Base-by-base conservation (phyloP, 2,329 filamentous ascomycete species). In the Metarhizium rileyi region DNA sequence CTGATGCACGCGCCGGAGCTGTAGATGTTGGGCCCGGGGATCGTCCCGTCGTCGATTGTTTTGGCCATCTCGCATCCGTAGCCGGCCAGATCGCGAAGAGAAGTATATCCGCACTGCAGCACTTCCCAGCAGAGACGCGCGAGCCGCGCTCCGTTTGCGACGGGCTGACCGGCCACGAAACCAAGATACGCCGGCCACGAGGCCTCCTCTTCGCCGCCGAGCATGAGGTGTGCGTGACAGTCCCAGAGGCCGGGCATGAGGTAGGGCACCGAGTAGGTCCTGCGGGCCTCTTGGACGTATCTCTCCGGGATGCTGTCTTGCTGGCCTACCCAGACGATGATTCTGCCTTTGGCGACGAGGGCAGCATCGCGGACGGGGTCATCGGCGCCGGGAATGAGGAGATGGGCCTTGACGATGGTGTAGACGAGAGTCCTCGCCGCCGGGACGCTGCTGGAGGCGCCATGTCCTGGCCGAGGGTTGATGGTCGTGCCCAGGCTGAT, bases 181-280 rank as follows among this genome's bases (percentile, higher is more conserved):
- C 28, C 26, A 16, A 45, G 20, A 8, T 45, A 45, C 23, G 58
- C 54, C 26, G 61, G 53, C 41, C 59, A 46, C 48, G 59, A 44
- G 43, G 60, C 50, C 27, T 56, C 57, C 20, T 59, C 59, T 4
- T 58, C 52, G n/a, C 70, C 74, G 3, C 64, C 55, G 9, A 27
- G 7, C 44, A 45, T 33, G 51, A 71, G 72, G 56, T 77, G 75
- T 1, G 67, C 64, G 56, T 77, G 74, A 53, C 66, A 70, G 50
- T 78, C 75, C 74, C 74, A 77, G 18, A 78, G 66, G 1, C 75
- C 74, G 0, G 74, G 74, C 61, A 77, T 70, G 4, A 74, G 56
- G 14, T 71, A 66, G 0, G 69, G 66, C 22, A 75, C 69, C 20
- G 46, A 43, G 53, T 56, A 56, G 56, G 44, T 49, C 33, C 55